Conservation (phyloP, 371 early-diverging fungal species). For the Syncephalastrum monosporum region DNA sequence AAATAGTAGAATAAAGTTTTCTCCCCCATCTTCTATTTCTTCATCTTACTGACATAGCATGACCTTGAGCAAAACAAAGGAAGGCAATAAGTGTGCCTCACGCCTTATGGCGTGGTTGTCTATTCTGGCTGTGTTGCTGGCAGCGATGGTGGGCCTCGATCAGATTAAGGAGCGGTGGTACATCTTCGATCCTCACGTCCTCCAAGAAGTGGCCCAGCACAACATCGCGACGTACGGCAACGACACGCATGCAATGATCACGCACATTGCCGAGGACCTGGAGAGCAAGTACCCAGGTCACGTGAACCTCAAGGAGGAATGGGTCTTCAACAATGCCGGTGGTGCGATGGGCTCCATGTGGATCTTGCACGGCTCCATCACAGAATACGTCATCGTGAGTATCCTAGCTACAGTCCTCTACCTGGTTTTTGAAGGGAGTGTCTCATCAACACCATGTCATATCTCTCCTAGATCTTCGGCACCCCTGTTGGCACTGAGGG, state of each 20-base stretch:
- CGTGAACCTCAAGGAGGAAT: constrained; percentile 42
- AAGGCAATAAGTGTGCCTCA: no score
- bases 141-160: constrained; percentile 39
- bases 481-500: constrained; percentile 59
- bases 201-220: constrained; percentile 41
- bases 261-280: constrained; percentile 36
- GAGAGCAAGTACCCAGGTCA: constrained; percentile 47
- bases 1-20: no score
- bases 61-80: no score
- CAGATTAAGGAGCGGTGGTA: constrained; percentile 37
- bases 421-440: no score
- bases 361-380: constrained; percentile 50
- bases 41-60: no score
- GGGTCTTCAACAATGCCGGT: constrained; percentile 59
- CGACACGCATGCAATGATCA: constrained; percentile 34
- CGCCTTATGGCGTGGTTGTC: no score
- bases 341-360: constrained; percentile 63
- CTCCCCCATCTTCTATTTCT: no score
- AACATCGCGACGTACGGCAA: constrained; percentile 42
- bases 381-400: constrained; percentile 51
- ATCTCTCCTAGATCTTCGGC: constrained; percentile 28
- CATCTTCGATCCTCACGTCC: constrained; percentile 44
- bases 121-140: constrained; percentile 22
- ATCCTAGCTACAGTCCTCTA: no score
- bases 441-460: no score